Percentiles rank a stretch among this genome's conserved stretches.
Conservation (phyloP, 805 yeast genomes). For the Kazachstania kunashirensis region DNA sequence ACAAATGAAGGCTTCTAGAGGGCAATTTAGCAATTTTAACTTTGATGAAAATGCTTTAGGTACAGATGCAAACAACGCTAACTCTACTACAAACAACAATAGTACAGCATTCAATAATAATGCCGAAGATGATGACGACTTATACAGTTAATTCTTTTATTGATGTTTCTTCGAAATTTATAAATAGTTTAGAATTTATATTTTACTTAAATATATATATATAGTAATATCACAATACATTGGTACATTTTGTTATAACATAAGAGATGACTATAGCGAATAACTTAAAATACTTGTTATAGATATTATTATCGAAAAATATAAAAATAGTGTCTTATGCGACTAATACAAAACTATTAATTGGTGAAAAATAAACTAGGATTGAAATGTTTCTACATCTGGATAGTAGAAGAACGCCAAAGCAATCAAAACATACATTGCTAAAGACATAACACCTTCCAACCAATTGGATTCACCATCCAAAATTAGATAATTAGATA, state of each 20-base stretch:
- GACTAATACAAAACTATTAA: no score
- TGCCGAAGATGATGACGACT: constrained; percentile 56
- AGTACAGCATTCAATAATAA: constrained; percentile 38
- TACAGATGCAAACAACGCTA: constrained; percentile 43
- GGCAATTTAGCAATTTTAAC: constrained; percentile 83
- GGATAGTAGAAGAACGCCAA: constrained; percentile 88
- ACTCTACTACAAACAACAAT: constrained; percentile 30
- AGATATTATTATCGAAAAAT: no score
- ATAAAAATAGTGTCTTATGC: no score
- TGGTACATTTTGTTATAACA: no score
- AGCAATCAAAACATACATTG: constrained; percentile 80
- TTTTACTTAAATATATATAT: no score
- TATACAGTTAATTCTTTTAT: constrained; percentile 41
- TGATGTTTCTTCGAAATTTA: no score
- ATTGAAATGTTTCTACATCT: constrained; percentile 29
- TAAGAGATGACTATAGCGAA: no score
- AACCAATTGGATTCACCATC: constrained; percentile 97
- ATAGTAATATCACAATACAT: no score
- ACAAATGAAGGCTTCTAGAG: constrained; percentile 92
- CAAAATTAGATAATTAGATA: constrained; percentile 74
- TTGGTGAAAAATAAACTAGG: no score
- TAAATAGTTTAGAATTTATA: no score
- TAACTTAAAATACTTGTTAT: no score
- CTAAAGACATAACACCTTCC: constrained; percentile 86
- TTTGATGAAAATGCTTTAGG: constrained; percentile 49